Percentiles rank a stretch among this genome's conserved stretches.
Conservation (phyloP, 306 rosid genomes). For the Pyrus betulifolia region DNA sequence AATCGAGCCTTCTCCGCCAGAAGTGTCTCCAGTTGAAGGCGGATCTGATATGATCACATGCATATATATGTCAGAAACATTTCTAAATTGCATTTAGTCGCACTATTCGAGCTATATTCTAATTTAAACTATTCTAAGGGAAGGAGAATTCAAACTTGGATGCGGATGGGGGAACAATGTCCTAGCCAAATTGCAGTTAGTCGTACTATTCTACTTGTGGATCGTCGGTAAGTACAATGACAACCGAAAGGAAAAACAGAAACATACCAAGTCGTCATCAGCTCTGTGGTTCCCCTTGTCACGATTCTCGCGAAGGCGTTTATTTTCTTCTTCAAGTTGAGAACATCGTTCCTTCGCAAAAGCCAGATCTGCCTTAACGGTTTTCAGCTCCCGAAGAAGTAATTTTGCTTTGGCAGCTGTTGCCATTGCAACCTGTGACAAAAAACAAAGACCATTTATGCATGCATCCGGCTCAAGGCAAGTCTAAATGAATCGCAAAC, state of each 20-base stretch:
- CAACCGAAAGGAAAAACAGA: not conserved
- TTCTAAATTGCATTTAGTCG: not conserved
- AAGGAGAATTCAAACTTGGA: not conserved
- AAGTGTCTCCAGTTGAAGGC: constrained; percentile 89
- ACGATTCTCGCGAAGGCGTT: constrained; percentile 62
- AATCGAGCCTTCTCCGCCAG: constrained; percentile 87
- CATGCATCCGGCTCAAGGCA: constrained; percentile 14
- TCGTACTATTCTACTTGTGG: too few relatives aligned
- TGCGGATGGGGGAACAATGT: not conserved
- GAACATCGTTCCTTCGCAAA: constrained; percentile 87
- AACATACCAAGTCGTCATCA: constrained; percentile 83
- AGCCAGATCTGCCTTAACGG: constrained; percentile 80
- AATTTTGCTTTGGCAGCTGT: constrained; percentile 97
- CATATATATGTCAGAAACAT: not conserved
- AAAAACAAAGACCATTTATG: constrained; percentile 17
- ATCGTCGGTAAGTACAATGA: not conserved
- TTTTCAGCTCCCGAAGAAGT: constrained; percentile 90
- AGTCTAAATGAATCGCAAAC: not conserved
- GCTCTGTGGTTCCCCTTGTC: constrained; percentile 67
- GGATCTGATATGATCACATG: constrained; percentile 37
- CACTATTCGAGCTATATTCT: not conserved
- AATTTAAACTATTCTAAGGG: not conserved
- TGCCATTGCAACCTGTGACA: constrained; percentile 88
- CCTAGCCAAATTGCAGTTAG: not conserved
- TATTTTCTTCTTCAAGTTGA: constrained; percentile 96